phyloP scores from a whole-genome alignment of 768 basidiomycete species.

The Tricholoma sp. region DNA sequence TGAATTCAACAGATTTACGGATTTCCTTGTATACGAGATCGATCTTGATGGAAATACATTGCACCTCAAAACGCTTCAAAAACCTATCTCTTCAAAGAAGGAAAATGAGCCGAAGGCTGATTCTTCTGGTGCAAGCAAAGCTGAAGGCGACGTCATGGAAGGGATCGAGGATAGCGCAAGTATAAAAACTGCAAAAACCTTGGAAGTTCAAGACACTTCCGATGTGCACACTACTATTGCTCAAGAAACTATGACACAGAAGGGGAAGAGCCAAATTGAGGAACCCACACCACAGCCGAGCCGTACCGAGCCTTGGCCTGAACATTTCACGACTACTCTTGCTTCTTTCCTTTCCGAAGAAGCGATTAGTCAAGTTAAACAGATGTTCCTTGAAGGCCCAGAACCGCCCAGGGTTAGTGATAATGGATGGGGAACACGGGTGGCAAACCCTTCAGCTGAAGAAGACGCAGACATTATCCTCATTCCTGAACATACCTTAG shows the following conservation, averaged over 20 bases:
- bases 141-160: constrained; percentile 19
- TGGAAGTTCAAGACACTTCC: constrained; percentile 9
- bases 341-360: constrained; percentile 58
- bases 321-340: constrained; percentile 50
- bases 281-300: background rate
- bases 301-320: constrained; percentile 55
- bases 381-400: constrained; percentile 76
- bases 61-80: constrained; percentile 72
- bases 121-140: constrained; percentile 10
- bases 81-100: constrained; percentile 55
- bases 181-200: constrained; percentile 4
- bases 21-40: constrained; percentile 94
- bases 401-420: constrained; percentile 72
- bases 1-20: constrained; percentile 70
- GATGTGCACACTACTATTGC: background rate
- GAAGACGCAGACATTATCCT: constrained; percentile 11
- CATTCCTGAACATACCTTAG: constrained; percentile 15
- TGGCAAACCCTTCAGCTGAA: constrained; percentile 26
- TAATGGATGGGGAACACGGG: constrained; percentile 63
- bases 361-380: constrained; percentile 57
- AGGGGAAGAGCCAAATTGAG: background rate
- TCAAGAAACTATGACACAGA: constrained; percentile 7
- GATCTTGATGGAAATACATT: constrained; percentile 75
- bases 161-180: constrained; percentile 10
- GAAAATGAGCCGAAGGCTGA: constrained; percentile 19